These are phyloP conservation scores for Blastomyces silverae DNA, from an alignment of 2,329 filamentous ascomycete genomes.

Conservation along the genomic window DNA sequence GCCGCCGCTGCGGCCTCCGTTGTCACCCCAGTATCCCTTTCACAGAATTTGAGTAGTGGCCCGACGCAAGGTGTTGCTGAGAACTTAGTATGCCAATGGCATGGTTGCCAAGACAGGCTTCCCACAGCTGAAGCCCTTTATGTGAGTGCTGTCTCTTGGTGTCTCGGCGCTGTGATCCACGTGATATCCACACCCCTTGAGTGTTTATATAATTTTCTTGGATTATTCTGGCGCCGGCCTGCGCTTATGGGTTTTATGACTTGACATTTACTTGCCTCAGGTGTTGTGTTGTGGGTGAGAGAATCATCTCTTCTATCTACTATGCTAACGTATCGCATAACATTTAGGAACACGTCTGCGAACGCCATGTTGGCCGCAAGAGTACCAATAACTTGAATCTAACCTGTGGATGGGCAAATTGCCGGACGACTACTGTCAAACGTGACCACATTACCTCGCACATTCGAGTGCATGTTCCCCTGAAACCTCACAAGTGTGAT, in stretches of 20 bases:
- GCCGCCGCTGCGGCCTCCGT: constrained; percentile 37
- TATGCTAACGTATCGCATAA: background rate
- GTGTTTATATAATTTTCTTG: background rate
- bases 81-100: constrained; percentile 53
- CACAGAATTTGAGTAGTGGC: constrained; percentile 26
- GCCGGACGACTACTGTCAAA: constrained; percentile 94
- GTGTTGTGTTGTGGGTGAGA: background rate
- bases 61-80: constrained; percentile 29
- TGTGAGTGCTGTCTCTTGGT: constrained; percentile 39
- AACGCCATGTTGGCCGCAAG: constrained; percentile 96
- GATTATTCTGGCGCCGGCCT: background rate
- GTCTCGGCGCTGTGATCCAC: constrained; percentile 13
- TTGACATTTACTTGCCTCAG: background rate
- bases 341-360: constrained; percentile 89
- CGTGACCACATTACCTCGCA: constrained; percentile 99
- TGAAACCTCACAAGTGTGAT: constrained; percentile 98
- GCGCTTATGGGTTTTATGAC: background rate
- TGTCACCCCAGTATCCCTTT: constrained; percentile 28
- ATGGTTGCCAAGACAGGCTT: constrained; percentile 54
- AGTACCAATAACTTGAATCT: constrained; percentile 98
- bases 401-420: constrained; percentile 95
- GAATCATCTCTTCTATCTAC: background rate
- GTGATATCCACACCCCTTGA: constrained; percentile 10
- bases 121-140: constrained; percentile 56
- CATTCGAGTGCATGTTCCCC: constrained; percentile 94